Percentiles rank a stretch among this genome's conserved stretches.
These are phyloP conservation scores for Ettlia oleoabundans DNA, from an alignment of 139 green algal species.

Conservation along the genomic window DNA sequence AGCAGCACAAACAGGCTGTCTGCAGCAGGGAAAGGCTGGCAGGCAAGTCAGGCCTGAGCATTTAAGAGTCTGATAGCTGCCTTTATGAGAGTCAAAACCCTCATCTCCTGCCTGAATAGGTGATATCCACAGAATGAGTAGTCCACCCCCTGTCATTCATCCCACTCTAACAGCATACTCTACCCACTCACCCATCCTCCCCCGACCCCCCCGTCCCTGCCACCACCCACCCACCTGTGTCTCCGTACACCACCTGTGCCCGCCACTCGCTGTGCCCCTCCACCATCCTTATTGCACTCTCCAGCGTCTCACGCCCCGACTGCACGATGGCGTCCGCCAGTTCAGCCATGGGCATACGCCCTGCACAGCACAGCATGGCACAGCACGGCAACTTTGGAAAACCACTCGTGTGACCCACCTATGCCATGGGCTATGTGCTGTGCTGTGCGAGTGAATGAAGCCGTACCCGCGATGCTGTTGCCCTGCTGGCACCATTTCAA, in stretches of 20 bases:
- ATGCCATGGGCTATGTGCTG: too few species aligned
- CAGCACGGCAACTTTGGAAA: too few species aligned
- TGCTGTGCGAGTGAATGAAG: too few species aligned
- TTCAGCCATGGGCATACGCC: slow-evolving; percentile 96
- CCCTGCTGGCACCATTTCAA: too few species aligned
- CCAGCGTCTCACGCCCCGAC: slow-evolving; percentile 83
- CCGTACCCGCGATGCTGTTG: too few species aligned
- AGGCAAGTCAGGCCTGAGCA: neutral
- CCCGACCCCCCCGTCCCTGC: neutral
- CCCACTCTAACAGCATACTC: neutral
- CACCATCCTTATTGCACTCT: slow-evolving; percentile 89
- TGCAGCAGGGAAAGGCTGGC: neutral
- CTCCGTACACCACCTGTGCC: slow-evolving; percentile 84
- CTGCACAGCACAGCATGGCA: too few species aligned
- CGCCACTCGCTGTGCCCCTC: slow-evolving; percentile 71
- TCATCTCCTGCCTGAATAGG: too few species aligned
- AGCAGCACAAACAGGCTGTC: slow-evolving; percentile 96
- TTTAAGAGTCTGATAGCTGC: too few species aligned
- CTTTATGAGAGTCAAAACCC: too few species aligned
- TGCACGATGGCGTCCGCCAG: slow-evolving; percentile 96
- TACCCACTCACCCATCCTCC: neutral
- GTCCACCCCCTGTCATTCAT: too few species aligned
- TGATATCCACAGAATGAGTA: too few species aligned
- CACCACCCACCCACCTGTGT: slow-evolving; percentile 58
- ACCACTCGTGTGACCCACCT: too few species aligned